Conservation (phyloP, 1,284 basidiomycete species). For the Pyrrhoderma lamaoense region DNA sequence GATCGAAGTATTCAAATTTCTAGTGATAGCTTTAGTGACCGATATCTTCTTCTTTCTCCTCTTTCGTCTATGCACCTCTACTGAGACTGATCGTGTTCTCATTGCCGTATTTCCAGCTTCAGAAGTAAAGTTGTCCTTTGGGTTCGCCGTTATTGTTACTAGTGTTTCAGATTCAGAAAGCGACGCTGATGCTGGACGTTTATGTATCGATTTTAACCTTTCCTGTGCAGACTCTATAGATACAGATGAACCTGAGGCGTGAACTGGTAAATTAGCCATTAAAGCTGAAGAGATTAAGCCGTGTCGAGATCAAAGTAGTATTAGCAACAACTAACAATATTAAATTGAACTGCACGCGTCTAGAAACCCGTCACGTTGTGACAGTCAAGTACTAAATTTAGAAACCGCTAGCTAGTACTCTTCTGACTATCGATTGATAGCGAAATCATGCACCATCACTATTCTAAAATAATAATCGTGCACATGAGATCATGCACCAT, state of each 20-base stretch:
- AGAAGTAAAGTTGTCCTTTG: neutral
- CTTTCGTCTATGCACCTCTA: conserved; percentile 5
- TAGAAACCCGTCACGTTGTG: no score
- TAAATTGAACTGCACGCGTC: no score
- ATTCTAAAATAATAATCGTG: no score
- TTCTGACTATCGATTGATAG: no score
- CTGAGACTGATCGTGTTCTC: neutral
- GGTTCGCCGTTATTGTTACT: neutral
- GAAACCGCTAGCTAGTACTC: neutral
- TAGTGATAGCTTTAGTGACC: neutral
- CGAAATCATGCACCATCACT: no score
- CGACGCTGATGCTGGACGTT: conserved; percentile 9
- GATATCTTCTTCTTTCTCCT: conserved; percentile 9
- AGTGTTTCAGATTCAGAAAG: conserved; percentile 13
- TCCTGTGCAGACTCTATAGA: no score
- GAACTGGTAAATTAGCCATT: conserved; percentile 3
- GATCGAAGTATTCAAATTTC: neutral
- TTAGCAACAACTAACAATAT: no score
- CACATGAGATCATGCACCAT: no score
- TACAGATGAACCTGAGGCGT: neutral
- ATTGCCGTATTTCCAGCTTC: neutral
- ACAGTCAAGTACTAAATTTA: neutral
- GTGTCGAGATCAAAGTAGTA: no score
- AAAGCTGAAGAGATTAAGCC: neutral
- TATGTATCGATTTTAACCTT: neutral